phyloP scores from a whole-genome alignment of 495 filamentous ascomycete genomes.

The Aspergillus baeticus region DNA sequence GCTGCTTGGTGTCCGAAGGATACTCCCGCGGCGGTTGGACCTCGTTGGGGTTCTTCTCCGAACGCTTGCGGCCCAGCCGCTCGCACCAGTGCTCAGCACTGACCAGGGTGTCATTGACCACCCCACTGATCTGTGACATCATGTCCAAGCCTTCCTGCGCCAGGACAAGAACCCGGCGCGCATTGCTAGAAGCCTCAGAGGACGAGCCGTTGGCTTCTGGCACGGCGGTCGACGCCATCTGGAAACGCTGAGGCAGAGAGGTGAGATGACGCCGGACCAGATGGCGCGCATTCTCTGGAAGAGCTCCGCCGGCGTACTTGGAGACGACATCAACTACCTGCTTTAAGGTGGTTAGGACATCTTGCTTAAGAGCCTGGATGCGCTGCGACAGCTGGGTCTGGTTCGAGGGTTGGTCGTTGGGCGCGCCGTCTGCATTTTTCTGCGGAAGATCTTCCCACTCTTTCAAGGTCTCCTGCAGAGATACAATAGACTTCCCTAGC shows the following conservation, averaged over 20 bases:
- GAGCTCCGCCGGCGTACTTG: constrained; percentile 76
- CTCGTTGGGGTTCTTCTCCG: constrained; percentile 24
- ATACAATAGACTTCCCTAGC: constrained; percentile 64
- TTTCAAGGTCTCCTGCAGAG: constrained; percentile 67
- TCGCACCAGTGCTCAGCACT: constrained; percentile 88
- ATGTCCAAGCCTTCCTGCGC: constrained; percentile 87
- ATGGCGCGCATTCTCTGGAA: constrained; percentile 78
- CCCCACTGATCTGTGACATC: constrained; percentile 77
- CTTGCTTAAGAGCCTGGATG: constrained; percentile 67
- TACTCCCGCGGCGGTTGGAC: constrained; percentile 25
- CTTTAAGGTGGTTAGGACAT: constrained; percentile 74
- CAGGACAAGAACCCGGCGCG: constrained; percentile 72
- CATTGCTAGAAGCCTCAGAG: constrained; percentile 49
- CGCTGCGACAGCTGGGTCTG: constrained; percentile 52
- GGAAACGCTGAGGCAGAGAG: constrained; percentile 75
- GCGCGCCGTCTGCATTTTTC: constrained; percentile 22
- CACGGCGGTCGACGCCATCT: constrained; percentile 49
- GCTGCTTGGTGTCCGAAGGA: constrained; percentile 36
- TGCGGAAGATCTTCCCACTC: constrained; percentile 62
- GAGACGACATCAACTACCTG: constrained; percentile 76
- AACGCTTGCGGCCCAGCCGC: constrained; percentile 59
- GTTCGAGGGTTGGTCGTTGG: constrained; percentile 25
- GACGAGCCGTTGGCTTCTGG: constrained; percentile 33
- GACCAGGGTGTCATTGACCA: constrained; percentile 78
- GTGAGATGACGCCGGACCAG: constrained; percentile 78